Base-by-base conservation (phyloP, 2,329 filamentous ascomycete species). In the Penicillium paneum region DNA sequence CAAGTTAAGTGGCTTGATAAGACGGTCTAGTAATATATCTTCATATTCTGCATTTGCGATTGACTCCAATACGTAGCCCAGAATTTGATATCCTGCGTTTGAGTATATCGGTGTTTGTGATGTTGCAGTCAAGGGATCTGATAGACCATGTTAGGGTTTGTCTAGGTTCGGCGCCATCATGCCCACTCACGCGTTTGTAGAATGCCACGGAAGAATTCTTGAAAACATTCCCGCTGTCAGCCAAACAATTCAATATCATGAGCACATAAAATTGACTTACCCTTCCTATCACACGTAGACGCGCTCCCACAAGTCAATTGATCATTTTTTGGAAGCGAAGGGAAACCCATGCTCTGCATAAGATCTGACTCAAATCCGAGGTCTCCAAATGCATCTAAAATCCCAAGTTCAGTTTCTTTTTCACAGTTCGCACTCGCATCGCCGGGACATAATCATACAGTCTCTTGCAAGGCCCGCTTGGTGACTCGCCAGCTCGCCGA, bases 1-100 rank as follows among this genome's bases (percentile, higher is more conserved):
- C 19, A 81, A 59, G 1, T 67, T 67, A 8, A 80, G 65, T 3
- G 75, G 73, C 26, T 69, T 60, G 24, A 76, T 64, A 8, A 80
- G 50, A 3, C 68, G 64, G 2, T 72, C 59, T 15, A 72, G 50
- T 2, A 79, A 54, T 0, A 76, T 58, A 0, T 70, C 60, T 15
- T 66, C 57, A 36, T 72, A 78, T 0, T 64, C 58, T 39, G 72
- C 68, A 2, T 71, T 69, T 0, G 72, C 74, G 7, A 79, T 73
- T 4, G 64, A 70, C 61, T 72, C 77, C 35, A 71, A 64, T 26
- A 66, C 74, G 64, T 70, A 75, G 40, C 58, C 75, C 44, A 74
- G 54, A 3, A 74, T 57, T 45, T 67, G 67, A 36, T 70, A 76
- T 1, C 65, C 66, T 5, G 67, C 67, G 44, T 77, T 74, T 3